A percentile compares a stretch with the other conserved stretches of the same genome.
Evolutionary conservation across 2,329 filamentous ascomycete genomes (phyloP).

Genomic region (Colletotrichum neosansevieriae): DNA sequence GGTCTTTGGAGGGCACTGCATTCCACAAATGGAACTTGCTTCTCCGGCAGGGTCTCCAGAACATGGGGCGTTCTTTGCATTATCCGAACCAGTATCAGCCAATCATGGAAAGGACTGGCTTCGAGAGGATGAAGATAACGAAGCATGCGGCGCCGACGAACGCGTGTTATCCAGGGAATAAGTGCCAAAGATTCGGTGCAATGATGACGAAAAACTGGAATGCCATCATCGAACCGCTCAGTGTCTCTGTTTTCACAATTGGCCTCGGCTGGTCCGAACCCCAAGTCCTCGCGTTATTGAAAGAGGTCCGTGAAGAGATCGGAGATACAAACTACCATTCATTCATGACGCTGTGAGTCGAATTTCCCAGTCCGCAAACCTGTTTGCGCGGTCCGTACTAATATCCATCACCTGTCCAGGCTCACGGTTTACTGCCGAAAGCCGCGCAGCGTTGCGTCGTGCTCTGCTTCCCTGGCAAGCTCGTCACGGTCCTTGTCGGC

Average conservation of each 20-base stretch:
- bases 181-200: slow-evolving; percentile 46
- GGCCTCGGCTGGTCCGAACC: slow-evolving; percentile 50
- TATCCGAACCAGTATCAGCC: slow-evolving; percentile 45
- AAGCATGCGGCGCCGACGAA: slow-evolving; percentile 47
- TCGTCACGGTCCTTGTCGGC: slow-evolving; percentile 26
- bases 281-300: slow-evolving; percentile 50
- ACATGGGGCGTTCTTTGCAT: slow-evolving; percentile 48
- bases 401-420: slow-evolving; percentile 44
- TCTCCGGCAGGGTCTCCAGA: slow-evolving; percentile 45
- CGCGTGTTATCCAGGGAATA: slow-evolving; percentile 47
- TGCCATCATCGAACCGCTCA: slow-evolving; percentile 45
- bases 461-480: slow-evolving; percentile 38
- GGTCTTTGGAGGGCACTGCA: slow-evolving; percentile 47
- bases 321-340: slow-evolving; percentile 50
- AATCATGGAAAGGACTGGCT: slow-evolving; percentile 44
- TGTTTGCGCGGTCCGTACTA: slow-evolving; percentile 44
- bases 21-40: slow-evolving; percentile 48
- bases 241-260: slow-evolving; percentile 53
- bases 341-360: slow-evolving; percentile 54
- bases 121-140: slow-evolving; percentile 45
- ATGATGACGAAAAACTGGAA: slow-evolving; percentile 47
- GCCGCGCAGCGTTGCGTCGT: slow-evolving; percentile 43
- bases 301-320: slow-evolving; percentile 50
- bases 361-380: slow-evolving; percentile 42
- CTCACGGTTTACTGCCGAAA: slow-evolving; percentile 48